Percentiles rank a stretch among this genome's conserved stretches.
Conservation (phyloP, 1,284 basidiomycete species). For the Marasmius sp. region DNA sequence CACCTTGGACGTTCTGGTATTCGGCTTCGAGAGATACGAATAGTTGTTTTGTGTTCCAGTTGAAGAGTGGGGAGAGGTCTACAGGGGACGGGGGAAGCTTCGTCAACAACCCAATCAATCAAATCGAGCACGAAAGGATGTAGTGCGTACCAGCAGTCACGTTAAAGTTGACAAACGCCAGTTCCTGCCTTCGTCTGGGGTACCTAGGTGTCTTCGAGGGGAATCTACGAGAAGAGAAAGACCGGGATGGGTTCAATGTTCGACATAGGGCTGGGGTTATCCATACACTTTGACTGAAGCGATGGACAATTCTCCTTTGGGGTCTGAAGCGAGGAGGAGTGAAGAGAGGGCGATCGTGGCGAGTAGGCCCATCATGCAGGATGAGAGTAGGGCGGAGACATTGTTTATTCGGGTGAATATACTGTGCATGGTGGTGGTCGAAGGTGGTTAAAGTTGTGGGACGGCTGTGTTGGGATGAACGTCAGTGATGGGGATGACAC, state of each 20-base stretch:
- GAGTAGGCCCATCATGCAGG: constrained; percentile 79
- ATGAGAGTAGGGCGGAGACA: constrained; percentile 71
- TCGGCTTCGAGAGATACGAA: constrained; percentile 85
- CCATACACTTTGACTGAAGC: constrained; percentile 67
- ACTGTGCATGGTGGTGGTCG: constrained; percentile 61
- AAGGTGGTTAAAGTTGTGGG: neutral
- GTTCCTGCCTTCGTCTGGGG: constrained; percentile 61
- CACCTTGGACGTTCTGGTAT: constrained; percentile 71
- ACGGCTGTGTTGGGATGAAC: too few relatives aligned
- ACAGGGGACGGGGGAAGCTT: constrained; percentile 4
- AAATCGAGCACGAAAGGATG: too few relatives aligned
- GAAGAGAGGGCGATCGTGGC: constrained; percentile 71
- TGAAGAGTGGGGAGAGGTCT: constrained; percentile 82
- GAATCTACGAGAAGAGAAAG: too few relatives aligned
- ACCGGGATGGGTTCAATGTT: neutral
- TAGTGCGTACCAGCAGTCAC: constrained; percentile 73
- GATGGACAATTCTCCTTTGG: constrained; percentile 58
- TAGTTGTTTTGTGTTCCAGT: constrained; percentile 95
- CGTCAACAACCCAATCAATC: neutral
- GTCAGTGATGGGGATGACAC: neutral
- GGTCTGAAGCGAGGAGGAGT: constrained; percentile 59
- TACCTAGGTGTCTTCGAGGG: constrained; percentile 57
- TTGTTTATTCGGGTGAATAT: constrained; percentile 71
- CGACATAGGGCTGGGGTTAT: neutral
- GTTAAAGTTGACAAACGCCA: constrained; percentile 78